These are phyloP conservation scores for Priceomyces carsonii DNA, from an alignment of 805 yeast genomes.

Conservation along the genomic window DNA sequence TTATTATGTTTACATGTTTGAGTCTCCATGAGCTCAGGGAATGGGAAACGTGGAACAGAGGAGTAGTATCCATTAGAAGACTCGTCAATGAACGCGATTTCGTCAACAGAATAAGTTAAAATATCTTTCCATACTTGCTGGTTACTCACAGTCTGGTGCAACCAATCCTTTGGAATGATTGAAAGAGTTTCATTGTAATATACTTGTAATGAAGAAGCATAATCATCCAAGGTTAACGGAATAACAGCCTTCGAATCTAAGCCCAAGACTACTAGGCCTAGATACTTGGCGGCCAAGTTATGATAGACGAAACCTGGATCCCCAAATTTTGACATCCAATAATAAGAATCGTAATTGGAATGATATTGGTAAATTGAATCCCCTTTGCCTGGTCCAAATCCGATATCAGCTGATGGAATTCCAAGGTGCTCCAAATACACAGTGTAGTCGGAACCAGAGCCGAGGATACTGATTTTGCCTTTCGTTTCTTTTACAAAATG, in stretches of 20 bases:
- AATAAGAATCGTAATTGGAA: slow-evolving; percentile 57
- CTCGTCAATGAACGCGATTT: slow-evolving; percentile 13
- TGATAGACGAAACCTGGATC: slow-evolving; percentile 58
- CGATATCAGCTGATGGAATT: slow-evolving; percentile 58
- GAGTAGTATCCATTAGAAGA: slow-evolving; percentile 22
- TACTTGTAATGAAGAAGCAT: slow-evolving; percentile 42
- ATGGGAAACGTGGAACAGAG: slow-evolving; percentile 12
- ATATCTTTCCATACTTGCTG: slow-evolving; percentile 16
- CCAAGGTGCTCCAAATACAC: slow-evolving; percentile 69
- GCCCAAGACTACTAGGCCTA: slow-evolving; percentile 55
- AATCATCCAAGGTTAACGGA: slow-evolving; percentile 46
- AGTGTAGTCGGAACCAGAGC: slow-evolving; percentile 55
- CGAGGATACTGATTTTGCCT: slow-evolving; percentile 41
- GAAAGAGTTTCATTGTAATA: slow-evolving; percentile 33
- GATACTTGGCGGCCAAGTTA: slow-evolving; percentile 56
- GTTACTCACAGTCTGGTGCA: slow-evolving; percentile 16
- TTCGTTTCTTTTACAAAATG: slow-evolving; percentile 43
- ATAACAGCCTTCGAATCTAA: slow-evolving; percentile 61
- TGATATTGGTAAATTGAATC: slow-evolving; percentile 60
- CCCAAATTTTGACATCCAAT: slow-evolving; percentile 54
- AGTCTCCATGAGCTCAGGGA: slow-evolving; percentile 18
- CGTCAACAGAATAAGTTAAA: slow-evolving; percentile 14
- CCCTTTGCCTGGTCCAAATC: slow-evolving; percentile 28
- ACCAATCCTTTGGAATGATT: slow-evolving; percentile 37
- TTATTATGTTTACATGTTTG: slow-evolving; percentile 7